phyloP scores from a whole-genome alignment of 768 basidiomycete genomes.

The Pisolithus albus region DNA sequence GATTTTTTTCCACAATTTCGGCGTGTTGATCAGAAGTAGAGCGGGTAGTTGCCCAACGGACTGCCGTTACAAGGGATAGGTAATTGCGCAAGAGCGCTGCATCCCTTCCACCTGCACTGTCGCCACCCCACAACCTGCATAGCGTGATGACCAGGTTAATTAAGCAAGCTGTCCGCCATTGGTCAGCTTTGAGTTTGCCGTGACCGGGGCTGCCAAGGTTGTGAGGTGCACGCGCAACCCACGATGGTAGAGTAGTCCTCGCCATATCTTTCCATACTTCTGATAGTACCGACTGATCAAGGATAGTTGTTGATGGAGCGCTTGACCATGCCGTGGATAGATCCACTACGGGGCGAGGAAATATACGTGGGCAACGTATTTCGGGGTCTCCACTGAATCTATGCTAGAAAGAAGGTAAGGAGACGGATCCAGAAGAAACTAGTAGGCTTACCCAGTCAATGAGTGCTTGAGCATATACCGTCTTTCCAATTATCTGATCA shows the following conservation, averaged over 20 bases:
- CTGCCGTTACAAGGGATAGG: background rate
- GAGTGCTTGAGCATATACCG: too few relatives aligned
- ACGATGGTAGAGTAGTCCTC: constrained; percentile 11
- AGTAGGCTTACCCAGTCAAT: too few relatives aligned
- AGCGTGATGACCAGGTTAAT: constrained; percentile 26
- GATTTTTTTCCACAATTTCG: background rate
- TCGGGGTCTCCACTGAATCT: background rate
- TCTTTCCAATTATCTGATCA: too few relatives aligned
- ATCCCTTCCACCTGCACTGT: background rate
- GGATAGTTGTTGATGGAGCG: background rate
- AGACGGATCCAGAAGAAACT: too few relatives aligned
- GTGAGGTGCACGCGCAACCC: constrained; percentile 20
- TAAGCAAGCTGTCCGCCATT: constrained; percentile 17
- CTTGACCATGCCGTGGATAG: constrained; percentile 1
- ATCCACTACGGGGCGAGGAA: background rate
- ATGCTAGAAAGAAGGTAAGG: too few relatives aligned
- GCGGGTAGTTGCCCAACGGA: background rate
- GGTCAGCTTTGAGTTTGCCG: constrained; percentile 30
- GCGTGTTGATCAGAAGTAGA: background rate
- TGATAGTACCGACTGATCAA: background rate
- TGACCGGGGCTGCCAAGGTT: constrained; percentile 28
- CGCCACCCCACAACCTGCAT: constrained; percentile 21
- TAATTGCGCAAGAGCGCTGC: background rate
- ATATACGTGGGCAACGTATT: background rate
- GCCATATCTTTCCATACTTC: constrained; percentile 5